Evolutionary conservation across 2,329 filamentous ascomycete species (phyloP), one percentile per base, ranked within the genome.

Genomic region (Dothiorella sarmentorum): DNA sequence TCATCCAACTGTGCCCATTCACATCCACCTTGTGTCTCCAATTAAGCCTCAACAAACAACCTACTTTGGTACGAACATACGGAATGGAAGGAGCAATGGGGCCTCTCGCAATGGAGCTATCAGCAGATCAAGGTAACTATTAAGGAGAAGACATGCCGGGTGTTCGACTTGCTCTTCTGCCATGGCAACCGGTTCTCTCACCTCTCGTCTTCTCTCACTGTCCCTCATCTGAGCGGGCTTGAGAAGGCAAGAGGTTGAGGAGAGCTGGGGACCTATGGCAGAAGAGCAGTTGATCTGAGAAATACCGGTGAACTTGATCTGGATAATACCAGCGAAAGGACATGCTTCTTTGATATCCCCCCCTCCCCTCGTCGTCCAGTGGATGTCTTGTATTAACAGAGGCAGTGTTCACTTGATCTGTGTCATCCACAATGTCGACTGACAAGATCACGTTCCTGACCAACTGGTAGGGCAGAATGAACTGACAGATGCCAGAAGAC

Each of bases 301-400:
- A 76, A 88, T 86, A 89, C 86, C 86, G 85, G 77, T 78, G 81
- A 89, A 90, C 87, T 90, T 90, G 87, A 89, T 88, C 86, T 88
- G 85, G 85, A 86, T 87, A 89, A 89, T 89, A 82, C 86, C 86
- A 89, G 87, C 87, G 88, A 86, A 90, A 90, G 87, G 85, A 90
- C 84, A 86, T 90, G 87, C 87, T 87, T 87, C 83, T 84, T 84
- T 80, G 76, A 73, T 71, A 38, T 27, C 35, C 49, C 22, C 35
- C 11, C 13, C 10, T 22, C 49, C 72, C 69, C 68, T 68, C 69
- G 63, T 69, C 68, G 24, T 60, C 56, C 57, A 44, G 60, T 57
- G 58, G 65, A 60, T 64, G 66, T 66, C 69, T 67, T 71, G 69
- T 70, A 78, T 80, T 84, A 73, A 84, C 78, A 69, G 65, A 62